Percentiles rank a stretch among this genome's conserved stretches.
Conservation (phyloP, 805 yeast genomes). For the Lipomyces orientalis region DNA sequence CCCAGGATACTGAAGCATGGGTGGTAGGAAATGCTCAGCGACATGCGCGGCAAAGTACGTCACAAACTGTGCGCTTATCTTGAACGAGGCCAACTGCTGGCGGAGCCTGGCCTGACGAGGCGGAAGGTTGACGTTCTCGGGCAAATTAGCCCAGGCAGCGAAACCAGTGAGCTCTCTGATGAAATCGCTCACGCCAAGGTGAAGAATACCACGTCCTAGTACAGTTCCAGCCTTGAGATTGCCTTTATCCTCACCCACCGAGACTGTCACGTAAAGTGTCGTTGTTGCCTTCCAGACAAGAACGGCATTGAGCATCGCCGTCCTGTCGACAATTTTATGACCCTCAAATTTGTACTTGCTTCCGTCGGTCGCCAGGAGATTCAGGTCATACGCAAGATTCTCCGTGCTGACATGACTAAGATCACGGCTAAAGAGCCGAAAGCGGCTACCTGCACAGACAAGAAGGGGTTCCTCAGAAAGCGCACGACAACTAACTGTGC, state of each 20-base stretch:
- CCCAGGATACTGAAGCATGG: conserved; percentile 2
- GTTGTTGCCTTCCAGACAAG: background rate
- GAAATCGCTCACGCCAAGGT: conserved; percentile 1
- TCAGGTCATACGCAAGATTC: background rate
- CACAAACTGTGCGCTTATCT: background rate
- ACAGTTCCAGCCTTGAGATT: background rate
- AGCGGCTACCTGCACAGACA: background rate
- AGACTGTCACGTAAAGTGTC: background rate
- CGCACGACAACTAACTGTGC: conserved; percentile 2
- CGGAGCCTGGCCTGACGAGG: background rate
- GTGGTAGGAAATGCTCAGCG: background rate
- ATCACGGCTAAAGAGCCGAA: conserved; percentile 1
- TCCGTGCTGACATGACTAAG: conserved; percentile 1
- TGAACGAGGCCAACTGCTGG: background rate
- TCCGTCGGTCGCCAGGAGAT: background rate
- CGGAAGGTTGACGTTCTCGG: background rate
- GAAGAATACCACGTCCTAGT: background rate
- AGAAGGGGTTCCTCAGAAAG: background rate
- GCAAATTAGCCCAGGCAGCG: background rate
- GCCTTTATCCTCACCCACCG: background rate
- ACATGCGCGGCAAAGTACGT: background rate
- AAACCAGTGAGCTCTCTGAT: conserved; percentile 2
- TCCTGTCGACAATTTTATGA: background rate
- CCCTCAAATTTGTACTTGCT: conserved; percentile 1
- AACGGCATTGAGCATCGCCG: background rate